Evolutionary conservation across 208 protist genomes (phyloP).

Genomic region (Trypanosoma cruzi): DNA sequence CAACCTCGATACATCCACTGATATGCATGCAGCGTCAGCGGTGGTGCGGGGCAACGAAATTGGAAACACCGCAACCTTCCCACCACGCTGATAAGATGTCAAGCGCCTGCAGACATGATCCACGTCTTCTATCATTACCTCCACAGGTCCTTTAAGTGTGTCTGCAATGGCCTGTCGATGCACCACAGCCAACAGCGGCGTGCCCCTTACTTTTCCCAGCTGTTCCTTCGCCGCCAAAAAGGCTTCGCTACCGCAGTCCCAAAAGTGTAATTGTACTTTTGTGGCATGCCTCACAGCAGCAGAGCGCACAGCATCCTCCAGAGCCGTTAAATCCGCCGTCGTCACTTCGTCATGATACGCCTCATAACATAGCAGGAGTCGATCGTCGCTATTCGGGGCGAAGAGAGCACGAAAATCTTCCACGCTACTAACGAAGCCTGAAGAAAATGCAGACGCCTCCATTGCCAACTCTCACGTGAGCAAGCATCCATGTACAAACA

Average conservation of each 20-base stretch:
- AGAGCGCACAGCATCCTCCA: conserved; percentile 38
- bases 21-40: conserved; percentile 26
- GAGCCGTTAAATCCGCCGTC: conserved; percentile 25
- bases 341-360: conserved; percentile 46
- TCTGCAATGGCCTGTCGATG: conserved; percentile 58
- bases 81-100: conserved; percentile 50
- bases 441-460: conserved; percentile 14
- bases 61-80: conserved; percentile 4
- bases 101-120: conserved; percentile 56
- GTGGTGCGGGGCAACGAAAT: not conserved
- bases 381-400: conserved; percentile 15
- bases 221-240: conserved; percentile 61
- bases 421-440: conserved; percentile 46
- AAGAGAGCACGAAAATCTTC: conserved; percentile 63
- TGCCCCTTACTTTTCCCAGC: conserved; percentile 51
- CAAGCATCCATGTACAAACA: not conserved
- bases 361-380: conserved; percentile 80
- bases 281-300: conserved; percentile 27
- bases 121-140: conserved; percentile 38
- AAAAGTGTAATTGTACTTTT: conserved; percentile 49
- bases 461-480: not conserved
- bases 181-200: conserved; percentile 65
- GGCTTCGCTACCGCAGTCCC: conserved; percentile 58
- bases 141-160: conserved; percentile 31
- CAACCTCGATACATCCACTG: conserved; percentile 78